Conservation (phyloP, 345 rosid species). For the Sonneratia caseolaris region DNA sequence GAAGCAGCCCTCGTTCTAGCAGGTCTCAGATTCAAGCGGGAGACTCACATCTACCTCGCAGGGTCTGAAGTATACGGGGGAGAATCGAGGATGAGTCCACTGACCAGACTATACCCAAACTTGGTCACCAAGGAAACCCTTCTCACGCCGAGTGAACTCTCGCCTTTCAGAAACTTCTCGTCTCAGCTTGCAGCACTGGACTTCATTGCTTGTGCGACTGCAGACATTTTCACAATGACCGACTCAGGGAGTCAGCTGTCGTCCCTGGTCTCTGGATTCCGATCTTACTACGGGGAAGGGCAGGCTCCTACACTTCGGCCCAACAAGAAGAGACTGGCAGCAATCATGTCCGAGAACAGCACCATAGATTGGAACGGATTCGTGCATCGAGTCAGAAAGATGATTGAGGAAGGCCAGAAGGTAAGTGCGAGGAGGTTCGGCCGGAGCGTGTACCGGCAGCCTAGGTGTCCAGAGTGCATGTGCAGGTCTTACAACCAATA, state of each 20-base stretch:
- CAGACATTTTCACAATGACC: slow-evolving; percentile 88
- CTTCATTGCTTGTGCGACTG: slow-evolving; percentile 78
- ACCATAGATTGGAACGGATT: slow-evolving; percentile 51
- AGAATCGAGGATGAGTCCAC: slow-evolving; percentile 54
- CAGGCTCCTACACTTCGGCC: slow-evolving; percentile 73
- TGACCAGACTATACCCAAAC: slow-evolving; percentile 68
- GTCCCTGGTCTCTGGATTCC: slow-evolving; percentile 76
- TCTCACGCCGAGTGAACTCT: slow-evolving; percentile 60
- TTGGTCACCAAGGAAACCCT: slow-evolving; percentile 81
- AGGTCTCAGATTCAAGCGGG: slow-evolving; percentile 59
- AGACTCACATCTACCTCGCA: slow-evolving; percentile 70
- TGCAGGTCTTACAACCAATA: slow-evolving; percentile 27
- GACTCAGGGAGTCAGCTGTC: slow-evolving; percentile 94
- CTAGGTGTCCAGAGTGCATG: slow-evolving; percentile 66
- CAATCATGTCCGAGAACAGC: slow-evolving; percentile 52
- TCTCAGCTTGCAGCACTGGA: slow-evolving; percentile 93
- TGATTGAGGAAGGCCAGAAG: slow-evolving; percentile 67
- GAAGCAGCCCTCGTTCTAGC: slow-evolving; percentile 83
- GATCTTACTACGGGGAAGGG: slow-evolving; percentile 67
- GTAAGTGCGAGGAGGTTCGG: slow-evolving; percentile 45
- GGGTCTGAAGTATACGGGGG: slow-evolving; percentile 71
- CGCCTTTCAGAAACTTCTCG: slow-evolving; percentile 77
- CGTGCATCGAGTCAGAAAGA: slow-evolving; percentile 55
- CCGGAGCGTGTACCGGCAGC: slow-evolving; percentile 83
- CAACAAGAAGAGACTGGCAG: slow-evolving; percentile 82